Base-by-base conservation (phyloP, 345 rosid species). In the Melastoma malabathricum region DNA sequence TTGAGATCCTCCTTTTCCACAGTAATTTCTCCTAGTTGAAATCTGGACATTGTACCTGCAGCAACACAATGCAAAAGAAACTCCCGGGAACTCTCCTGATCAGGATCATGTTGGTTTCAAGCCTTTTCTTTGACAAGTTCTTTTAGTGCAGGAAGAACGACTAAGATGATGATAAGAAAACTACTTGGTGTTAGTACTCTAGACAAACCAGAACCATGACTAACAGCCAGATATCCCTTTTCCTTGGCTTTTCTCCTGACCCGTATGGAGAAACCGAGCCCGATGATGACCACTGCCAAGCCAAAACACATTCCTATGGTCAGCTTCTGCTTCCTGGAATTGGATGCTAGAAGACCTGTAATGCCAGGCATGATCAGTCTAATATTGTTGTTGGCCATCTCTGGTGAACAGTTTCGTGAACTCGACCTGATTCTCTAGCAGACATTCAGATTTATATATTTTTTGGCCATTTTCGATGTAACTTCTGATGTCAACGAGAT, bases 381-480 rank as follows among this genome's bases (percentile, higher is more conserved):
- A n/a, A n/a, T 27, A 27, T 27, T 27, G 31, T 27, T 27, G 6
- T 27, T 3, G 31, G 4, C 31, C 3, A 22, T 13, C 51, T 15
- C 18, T 15, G 13, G 41, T 9, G 16, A 18, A 29, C n/a, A 20
- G 23, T 50, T 50, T 18, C 18, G 15, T 15, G 22, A 16, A 4
- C 3, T 27, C 13, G 13, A 55, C 60, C 51, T 49, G 47, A 50
- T 45, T 50, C 55, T 9, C 55, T 31, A 12, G 47, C 60, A 14
- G 66, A 48, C 50, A 56, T 50, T 45, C 66, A 48, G 17, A 61
- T n/a, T n/a, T 27, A 47, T 54, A 61, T 22, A 55, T 18, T 44
- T 61, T 50, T 43, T 61, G 65, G 47, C 65, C 59, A n/a, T 13
- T 55, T 15, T 34, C 23, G 17, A 34, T 17, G 39, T 54, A n/a